Base-by-base conservation (phyloP, 495 filamentous ascomycete genomes). In the Tuber magnatum region DNA sequence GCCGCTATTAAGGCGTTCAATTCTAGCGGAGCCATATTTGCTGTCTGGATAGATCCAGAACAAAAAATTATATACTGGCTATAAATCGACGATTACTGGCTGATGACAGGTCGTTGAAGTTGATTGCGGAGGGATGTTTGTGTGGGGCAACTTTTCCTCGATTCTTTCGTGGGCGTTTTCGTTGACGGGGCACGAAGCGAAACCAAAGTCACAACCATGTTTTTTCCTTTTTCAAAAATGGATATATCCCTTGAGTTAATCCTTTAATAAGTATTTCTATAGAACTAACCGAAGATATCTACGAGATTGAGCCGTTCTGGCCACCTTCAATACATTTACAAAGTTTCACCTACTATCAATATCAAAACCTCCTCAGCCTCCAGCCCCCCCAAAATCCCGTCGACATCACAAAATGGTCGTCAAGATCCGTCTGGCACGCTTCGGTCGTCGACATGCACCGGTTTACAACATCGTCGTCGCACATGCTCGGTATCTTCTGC, bases 391-490 rank as follows among this genome's bases (percentile, higher is more conserved):
- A n/a, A n/a, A n/a, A 65, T 35, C 28, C 56, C 3, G 16, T 65
- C 56, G 32, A 65, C 56, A 65, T n/a, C 56, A 44, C 82, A 86
- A 76, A 73, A 99, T 99, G 95, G 96, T 98, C 72, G 87, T 99
- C 79, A 92, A 90, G 82, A 93, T 99, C 83, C 91, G 95, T 71
- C 88, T 99, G 80, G 91, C 95, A 71, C 95, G 95, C 86, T 97
- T 98, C 83, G 95, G 96, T 79, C 92, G 92, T 85, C 89, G 87
- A 73, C 92, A 94, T 83, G 81, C 87, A 40, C 94, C 95, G 4
- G 91, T 97, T 82, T 99, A 96, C 88, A 99, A 99, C 86, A 97
- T 99, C 77, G 93, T 98, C 72, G 93, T 99, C 74, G 88, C 93
- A 38, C 94, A 98, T 77, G 94, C 95, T n/a, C 89, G 94, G 94